A percentile compares a stretch with the other conserved stretches of the same genome.
Conservation (phyloP, 805 yeast genomes). For the Starmerella khaoyaiensis region DNA sequence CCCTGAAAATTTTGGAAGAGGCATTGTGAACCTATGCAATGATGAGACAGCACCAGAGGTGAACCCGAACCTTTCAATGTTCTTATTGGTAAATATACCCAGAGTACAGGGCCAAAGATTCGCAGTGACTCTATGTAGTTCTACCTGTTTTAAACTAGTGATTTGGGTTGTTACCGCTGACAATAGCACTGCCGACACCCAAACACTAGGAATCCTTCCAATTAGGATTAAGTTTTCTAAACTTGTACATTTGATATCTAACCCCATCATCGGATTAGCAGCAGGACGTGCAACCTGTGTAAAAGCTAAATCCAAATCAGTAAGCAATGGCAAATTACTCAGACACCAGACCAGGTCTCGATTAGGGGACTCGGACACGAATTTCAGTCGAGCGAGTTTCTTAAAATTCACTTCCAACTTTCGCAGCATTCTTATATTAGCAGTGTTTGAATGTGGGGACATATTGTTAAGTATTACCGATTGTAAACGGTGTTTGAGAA, state of each 20-base stretch:
- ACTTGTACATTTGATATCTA: neutral
- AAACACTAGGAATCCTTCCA: slow-evolving; percentile 7
- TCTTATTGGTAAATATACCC: slow-evolving; percentile 6
- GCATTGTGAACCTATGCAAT: neutral
- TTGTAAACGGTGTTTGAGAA: slow-evolving; percentile 4
- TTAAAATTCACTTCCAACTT: neutral
- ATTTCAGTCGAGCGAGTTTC: slow-evolving; percentile 5
- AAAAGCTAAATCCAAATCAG: slow-evolving; percentile 10
- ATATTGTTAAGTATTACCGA: slow-evolving; percentile 7
- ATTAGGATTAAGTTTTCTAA: slow-evolving; percentile 6
- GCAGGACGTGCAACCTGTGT: neutral
- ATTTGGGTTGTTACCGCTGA: slow-evolving; percentile 2
- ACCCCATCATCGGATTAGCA: neutral
- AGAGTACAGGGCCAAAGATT: slow-evolving; percentile 13
- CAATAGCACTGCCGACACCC: slow-evolving; percentile 3
- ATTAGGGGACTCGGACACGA: slow-evolving; percentile 12
- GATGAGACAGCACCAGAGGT: too few relatives aligned
- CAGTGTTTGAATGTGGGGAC: slow-evolving; percentile 1
- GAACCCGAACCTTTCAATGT: slow-evolving; percentile 17
- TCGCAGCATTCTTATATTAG: slow-evolving; percentile 8
- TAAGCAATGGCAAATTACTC: slow-evolving; percentile 9
- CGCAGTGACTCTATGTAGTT: slow-evolving; percentile 14
- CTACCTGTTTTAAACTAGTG: slow-evolving; percentile 6
- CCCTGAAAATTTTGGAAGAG: slow-evolving; percentile 12
- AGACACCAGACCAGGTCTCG: slow-evolving; percentile 17